A percentile compares a stretch with the other conserved stretches of the same genome.
Conservation (phyloP, 176 grass and related monocot genomes). For the Olyra latifolia region DNA sequence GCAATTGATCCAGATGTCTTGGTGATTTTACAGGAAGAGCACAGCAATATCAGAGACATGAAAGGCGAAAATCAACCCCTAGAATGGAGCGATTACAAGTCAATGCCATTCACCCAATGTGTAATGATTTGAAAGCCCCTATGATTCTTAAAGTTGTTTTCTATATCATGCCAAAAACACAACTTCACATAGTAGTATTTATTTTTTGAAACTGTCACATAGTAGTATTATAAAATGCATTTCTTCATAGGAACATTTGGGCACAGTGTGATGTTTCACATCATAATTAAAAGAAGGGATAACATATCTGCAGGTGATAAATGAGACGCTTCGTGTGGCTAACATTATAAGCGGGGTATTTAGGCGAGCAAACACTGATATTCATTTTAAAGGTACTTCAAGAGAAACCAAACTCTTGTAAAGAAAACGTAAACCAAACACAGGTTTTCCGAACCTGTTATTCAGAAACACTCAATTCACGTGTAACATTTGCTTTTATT, state of each 20-base stretch:
- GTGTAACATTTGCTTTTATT: slow-evolving; percentile 16
- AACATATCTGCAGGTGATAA: slow-evolving; percentile 71
- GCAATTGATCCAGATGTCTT: not conserved
- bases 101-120: slow-evolving; percentile 97
- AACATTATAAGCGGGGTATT: slow-evolving; percentile 97
- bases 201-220: not conserved
- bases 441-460: not conserved
- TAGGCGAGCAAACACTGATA: slow-evolving; percentile 76
- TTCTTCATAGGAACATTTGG: not conserved
- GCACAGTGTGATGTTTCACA: not conserved
- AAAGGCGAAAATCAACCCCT: slow-evolving; percentile 51
- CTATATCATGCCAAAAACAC: not conserved
- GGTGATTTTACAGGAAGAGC: slow-evolving; percentile 77
- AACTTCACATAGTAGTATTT: not conserved
- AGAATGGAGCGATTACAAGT: slow-evolving; percentile 92
- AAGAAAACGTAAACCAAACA: not conserved
- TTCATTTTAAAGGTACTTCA: slow-evolving; percentile 82
- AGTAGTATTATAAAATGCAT: not conserved
- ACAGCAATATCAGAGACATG: slow-evolving; percentile 61
- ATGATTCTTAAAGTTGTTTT: not conserved
- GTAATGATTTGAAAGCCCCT: slow-evolving; percentile 39
- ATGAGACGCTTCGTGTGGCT: slow-evolving; percentile 90
- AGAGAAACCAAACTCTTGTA: not conserved
- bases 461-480: not conserved
- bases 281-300: slow-evolving; percentile 2